Evolutionary conservation across 441 rosid species (phyloP), one percentile per base, ranked within the genome.

Genomic region (Theobroma grandiflorum): DNA sequence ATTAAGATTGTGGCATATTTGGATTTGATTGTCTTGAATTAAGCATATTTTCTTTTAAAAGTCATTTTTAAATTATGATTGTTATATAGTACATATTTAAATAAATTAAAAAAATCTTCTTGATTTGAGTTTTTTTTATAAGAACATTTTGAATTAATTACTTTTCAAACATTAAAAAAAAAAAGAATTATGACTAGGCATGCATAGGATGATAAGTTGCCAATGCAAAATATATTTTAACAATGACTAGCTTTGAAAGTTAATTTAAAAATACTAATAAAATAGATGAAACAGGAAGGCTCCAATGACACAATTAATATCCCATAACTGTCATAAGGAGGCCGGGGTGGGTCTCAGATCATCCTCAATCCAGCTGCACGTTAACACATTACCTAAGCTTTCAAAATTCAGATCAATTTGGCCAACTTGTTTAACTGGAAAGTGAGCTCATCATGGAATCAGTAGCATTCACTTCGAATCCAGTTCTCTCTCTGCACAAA

Each of bases 361-460:
- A 40, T 38, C 69, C 68, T 68, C 11, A 45, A 33, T 58, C 58
- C 78, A 72, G 18, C 65, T 59, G 35, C 20, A 7, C 1, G 15
- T 22, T 22, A 11, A 45, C 20, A 45, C 20, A 43, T 15, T 64
- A 37, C 45, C 43, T 37, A 64, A 64, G 69, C 69, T 37, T 64
- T 37, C 1, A 35, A 6, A 47, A 45, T 26, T 72, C 64, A 72
- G 50, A 38, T 55, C 76, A 55, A 55, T 16, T 73, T 55, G 76
- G 65, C 76, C 76, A 38, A 73, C 76, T 73, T 73, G 76, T 73
- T 73, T 55, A 73, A 31, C 76, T 6, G 55, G n/a, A 6, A n/a
- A 10, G 0, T 53, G 45, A 9, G 2, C 18, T 20, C 14, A 4
- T 43, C 72, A 53, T 53, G 12, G 42, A 52, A 37, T 63, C 9